A percentile compares a stretch with the other conserved stretches of the same genome.
Conservation (phyloP, 768 basidiomycete species). For the Lactarius hatsudake region DNA sequence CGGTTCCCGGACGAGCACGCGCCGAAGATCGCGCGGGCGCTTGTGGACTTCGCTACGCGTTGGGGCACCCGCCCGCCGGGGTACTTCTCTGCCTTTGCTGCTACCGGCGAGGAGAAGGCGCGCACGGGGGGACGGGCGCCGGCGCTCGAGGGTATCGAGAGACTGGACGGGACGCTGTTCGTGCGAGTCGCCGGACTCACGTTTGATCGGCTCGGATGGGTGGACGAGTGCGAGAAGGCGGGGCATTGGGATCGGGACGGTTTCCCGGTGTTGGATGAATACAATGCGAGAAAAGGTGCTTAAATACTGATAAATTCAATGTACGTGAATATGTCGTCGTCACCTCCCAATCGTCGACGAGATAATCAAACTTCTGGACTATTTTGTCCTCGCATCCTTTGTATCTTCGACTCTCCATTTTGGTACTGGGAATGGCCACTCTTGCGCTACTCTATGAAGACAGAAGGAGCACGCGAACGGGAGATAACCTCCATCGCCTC, state of each 20-base stretch:
- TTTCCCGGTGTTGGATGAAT: not conserved
- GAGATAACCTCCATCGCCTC: not conserved
- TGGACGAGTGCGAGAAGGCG: conserved; percentile 4
- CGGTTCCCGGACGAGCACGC: conserved; percentile 58
- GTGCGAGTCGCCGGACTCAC: conserved; percentile 54
- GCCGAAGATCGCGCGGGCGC: conserved; percentile 48
- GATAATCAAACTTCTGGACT: no score
- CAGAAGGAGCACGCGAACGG: not conserved
- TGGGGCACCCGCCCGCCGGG: conserved; percentile 43
- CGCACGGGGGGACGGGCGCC: not conserved
- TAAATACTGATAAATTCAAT: not conserved
- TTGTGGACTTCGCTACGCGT: conserved; percentile 44
- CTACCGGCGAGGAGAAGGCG: conserved; percentile 8
- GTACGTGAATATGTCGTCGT: not conserved
- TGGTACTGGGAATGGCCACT: not conserved
- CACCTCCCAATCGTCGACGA: no score
- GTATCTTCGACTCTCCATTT: not conserved
- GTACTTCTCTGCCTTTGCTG: conserved; percentile 28
- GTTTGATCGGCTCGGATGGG: conserved; percentile 32
- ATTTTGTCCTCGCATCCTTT: not conserved
- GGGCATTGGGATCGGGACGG: conserved; percentile 5
- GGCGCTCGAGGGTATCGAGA: conserved; percentile 46
- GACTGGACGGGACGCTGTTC: conserved; percentile 63
- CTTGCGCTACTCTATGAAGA: not conserved
- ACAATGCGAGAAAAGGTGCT: not conserved